Base-by-base conservation (phyloP, 441 rosid species). In the Croton setiger region DNA sequence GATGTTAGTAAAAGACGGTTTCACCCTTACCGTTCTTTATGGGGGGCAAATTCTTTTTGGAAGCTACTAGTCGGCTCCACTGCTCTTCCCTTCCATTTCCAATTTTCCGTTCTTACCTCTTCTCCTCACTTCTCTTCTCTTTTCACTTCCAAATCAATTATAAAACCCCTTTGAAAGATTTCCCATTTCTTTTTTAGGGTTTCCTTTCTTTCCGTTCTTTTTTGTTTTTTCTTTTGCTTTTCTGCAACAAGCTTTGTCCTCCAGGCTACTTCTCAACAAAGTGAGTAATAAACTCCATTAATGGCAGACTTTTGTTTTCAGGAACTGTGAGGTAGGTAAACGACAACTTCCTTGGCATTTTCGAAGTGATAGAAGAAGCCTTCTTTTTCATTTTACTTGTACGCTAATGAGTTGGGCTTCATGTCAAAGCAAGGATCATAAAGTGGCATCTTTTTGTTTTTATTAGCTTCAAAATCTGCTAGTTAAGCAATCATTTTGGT, bases 241-340 rank as follows among this genome's bases (percentile, higher is more conserved):
- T 27, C 67, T 74, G 68, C 72, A 66, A 63, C 52, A 66, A 12
- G 60, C 73, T 57, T 73, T 62, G 74, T 63, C 31, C 1, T 49
- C 51, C 56, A 56, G 73, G 76, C 70, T 57, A 64, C 54, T 27
- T 60, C 74, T 72, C 78, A 59, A 69, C 78, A 41, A 63, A 75
- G 41, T 63, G 76, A 60, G 72, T 77, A 60, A 64, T 61, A 68
- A 68, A 74, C 53, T 77, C 80, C 79, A 72, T 55, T 69, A 66
- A 66, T 73, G 74, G 69, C 64, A 64, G 70, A 69, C 49, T 68
- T 67, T 61, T 76, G 5, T 70, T 64, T 76, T 12, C 80, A 48
- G 41, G 68, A 57, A 60, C 59, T 68, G 78, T 68, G 78, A 77
- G 81, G 78, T 75, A 60, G 87, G 79, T 82, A 36, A 77, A 72